phyloP scores from a whole-genome alignment of 306 rosid species.

The Inga laurina region DNA sequence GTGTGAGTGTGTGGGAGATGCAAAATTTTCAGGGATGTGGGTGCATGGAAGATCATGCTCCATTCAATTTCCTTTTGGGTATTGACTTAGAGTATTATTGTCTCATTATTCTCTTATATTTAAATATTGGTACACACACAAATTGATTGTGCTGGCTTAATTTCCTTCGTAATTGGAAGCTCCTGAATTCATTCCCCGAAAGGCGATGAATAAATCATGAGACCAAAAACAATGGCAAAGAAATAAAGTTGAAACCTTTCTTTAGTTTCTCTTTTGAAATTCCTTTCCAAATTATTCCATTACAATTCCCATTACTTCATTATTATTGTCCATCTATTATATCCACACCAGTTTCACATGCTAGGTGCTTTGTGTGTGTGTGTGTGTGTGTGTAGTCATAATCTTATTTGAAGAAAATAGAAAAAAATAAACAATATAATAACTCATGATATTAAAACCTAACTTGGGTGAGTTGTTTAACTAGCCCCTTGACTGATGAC shows the following conservation, averaged over 20 bases:
- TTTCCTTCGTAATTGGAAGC: not conserved
- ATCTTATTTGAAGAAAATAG: not conserved
- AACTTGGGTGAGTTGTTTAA: too few species aligned
- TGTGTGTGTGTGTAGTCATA: too few species aligned
- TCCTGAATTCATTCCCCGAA: constrained; percentile 3
- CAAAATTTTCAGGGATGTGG: not conserved
- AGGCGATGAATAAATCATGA: not conserved
- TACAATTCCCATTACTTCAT: not conserved
- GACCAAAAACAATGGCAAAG: constrained; percentile 13
- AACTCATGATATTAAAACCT: not conserved
- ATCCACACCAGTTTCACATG: not conserved
- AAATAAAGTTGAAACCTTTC: constrained; percentile 11
- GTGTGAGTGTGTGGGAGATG: not conserved
- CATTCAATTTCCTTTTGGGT: constrained; percentile 18
- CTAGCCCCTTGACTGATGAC: too few species aligned
- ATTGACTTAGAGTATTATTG: not conserved
- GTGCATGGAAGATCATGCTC: not conserved
- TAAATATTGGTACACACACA: not conserved
- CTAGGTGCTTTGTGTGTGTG: not conserved
- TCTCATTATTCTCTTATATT: not conserved
- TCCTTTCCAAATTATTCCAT: not conserved
- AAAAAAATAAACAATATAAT: not conserved
- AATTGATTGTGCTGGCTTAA: not conserved
- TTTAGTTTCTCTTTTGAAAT: constrained; percentile 3
- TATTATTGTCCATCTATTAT: not conserved